Evolutionary conservation across 164 flowering plant genomes (phyloP).

Genomic region (Piper betle): DNA sequence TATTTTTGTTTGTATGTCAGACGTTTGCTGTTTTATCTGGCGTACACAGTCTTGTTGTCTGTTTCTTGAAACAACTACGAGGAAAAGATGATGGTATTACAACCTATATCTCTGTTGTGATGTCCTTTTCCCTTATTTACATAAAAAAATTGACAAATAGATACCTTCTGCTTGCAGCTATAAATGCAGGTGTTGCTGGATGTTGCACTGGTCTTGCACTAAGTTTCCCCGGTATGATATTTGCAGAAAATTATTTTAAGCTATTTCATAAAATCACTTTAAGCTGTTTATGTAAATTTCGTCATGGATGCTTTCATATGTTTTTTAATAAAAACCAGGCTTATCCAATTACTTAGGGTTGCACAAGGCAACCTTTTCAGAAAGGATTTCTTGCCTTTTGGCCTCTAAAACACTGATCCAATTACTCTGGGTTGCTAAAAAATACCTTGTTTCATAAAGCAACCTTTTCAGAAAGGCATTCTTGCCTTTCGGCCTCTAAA

Average conservation of each 20-base stretch:
- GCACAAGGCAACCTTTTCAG: too few relatives aligned
- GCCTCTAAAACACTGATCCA: too few relatives aligned
- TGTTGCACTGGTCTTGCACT: constrained; percentile 96
- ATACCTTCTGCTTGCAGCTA: constrained; percentile 25
- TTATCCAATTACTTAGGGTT: too few relatives aligned
- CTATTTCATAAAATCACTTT: too few relatives aligned
- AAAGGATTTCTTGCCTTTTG: too few relatives aligned
- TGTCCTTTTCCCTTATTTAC: neutral
- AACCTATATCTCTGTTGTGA: neutral
- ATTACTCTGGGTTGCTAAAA: too few relatives aligned
- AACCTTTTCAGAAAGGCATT: too few relatives aligned
- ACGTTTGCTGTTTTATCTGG: constrained; percentile 94
- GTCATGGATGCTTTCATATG: neutral
- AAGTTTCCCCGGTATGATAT: constrained; percentile 72
- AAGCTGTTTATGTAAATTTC: too few relatives aligned
- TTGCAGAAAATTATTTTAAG: neutral
- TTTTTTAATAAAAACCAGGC: too few relatives aligned
- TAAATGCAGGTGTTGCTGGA: constrained; percentile 93
- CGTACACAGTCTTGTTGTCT: constrained; percentile 83
- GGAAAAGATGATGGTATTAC: constrained; percentile 91
- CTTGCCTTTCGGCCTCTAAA: too few relatives aligned
- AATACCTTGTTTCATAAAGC: too few relatives aligned
- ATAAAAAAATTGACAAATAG: neutral
- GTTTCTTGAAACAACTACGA: constrained; percentile 71
- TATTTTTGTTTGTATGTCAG: constrained; percentile 21